A percentile compares a stretch with the other conserved stretches of the same genome.
phyloP scores from a whole-genome alignment of 805 yeast genomes.

The Barnettozyma botsteinii region DNA sequence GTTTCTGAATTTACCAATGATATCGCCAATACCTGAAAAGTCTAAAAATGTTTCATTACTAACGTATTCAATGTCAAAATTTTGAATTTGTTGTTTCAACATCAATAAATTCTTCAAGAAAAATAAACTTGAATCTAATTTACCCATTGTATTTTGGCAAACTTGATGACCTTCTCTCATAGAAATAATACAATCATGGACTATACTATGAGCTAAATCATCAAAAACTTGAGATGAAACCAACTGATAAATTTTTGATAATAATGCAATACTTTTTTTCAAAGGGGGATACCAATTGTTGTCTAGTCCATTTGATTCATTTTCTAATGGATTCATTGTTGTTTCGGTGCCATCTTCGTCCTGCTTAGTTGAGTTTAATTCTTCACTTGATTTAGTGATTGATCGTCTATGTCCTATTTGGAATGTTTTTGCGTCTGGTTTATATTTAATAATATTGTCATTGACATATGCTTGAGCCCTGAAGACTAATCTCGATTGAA shows the following conservation, averaged over 20 bases:
- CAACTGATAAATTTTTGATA: constrained; percentile 75
- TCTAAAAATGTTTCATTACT: constrained; percentile 72
- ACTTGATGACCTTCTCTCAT: constrained; percentile 48
- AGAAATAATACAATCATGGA: constrained; percentile 68
- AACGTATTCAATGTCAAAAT: constrained; percentile 75
- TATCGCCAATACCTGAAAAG: constrained; percentile 64
- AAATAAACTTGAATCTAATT: constrained; percentile 56
- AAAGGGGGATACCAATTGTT: constrained; percentile 71
- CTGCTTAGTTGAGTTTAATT: constrained; percentile 4
- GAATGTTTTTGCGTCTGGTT: constrained; percentile 64
- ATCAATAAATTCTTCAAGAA: constrained; percentile 67
- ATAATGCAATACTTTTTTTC: constrained; percentile 56
- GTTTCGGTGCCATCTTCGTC: constrained; percentile 8
- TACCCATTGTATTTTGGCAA: constrained; percentile 41
- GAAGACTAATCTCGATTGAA: constrained; percentile 76
- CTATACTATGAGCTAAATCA: constrained; percentile 81
- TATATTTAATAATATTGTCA: constrained; percentile 58
- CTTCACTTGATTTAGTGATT: constrained; percentile 4
- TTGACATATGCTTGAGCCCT: constrained; percentile 71
- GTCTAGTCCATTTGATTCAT: constrained; percentile 22
- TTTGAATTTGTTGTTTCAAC: constrained; percentile 61
- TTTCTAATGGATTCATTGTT: not conserved
- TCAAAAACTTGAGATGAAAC: constrained; percentile 76
- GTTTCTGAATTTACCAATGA: constrained; percentile 37
- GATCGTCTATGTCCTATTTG: constrained; percentile 44